These are phyloP conservation scores for Epicoccum sorghinum DNA, from an alignment of 2,329 filamentous ascomycete genomes.

Conservation along the genomic window DNA sequence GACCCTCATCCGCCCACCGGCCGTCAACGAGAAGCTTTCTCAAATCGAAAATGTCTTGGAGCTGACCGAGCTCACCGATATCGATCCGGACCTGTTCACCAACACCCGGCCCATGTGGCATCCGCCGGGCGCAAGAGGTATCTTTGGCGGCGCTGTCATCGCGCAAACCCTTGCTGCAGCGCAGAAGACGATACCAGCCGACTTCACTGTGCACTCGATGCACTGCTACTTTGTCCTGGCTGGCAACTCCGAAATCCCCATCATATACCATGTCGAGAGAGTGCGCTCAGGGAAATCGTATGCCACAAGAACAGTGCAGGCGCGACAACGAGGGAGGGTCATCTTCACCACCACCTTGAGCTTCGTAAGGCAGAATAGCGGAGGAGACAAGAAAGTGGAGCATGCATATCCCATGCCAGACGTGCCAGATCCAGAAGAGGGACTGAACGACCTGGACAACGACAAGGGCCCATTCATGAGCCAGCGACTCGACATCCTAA, in stretches of 20 bases:
- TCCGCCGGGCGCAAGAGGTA: slow-evolving; percentile 86
- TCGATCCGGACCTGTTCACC: slow-evolving; percentile 88
- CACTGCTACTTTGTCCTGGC: slow-evolving; percentile 99
- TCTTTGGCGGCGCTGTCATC: slow-evolving; percentile 92
- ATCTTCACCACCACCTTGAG: slow-evolving; percentile 97
- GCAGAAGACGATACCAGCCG: slow-evolving; percentile 79
- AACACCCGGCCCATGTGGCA: slow-evolving; percentile 93
- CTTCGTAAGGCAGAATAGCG: slow-evolving; percentile 73
- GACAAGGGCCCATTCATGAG: slow-evolving; percentile 62
- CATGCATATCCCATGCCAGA: slow-evolving; percentile 66
- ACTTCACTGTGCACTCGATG: slow-evolving; percentile 91
- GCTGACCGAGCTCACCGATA: slow-evolving; percentile 76
- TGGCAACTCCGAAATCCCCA: slow-evolving; percentile 81
- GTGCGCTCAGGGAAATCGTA: slow-evolving; percentile 90
- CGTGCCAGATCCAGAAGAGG: slow-evolving; percentile 53
- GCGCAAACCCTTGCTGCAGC: slow-evolving; percentile 89
- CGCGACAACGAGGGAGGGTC: slow-evolving; percentile 81
- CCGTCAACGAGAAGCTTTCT: slow-evolving; percentile 72
- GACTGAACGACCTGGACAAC: slow-evolving; percentile 43
- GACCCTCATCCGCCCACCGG: slow-evolving; percentile 77
- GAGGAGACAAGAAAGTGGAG: slow-evolving; percentile 62
- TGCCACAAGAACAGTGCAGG: slow-evolving; percentile 93
- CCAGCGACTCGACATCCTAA: slow-evolving; percentile 62
- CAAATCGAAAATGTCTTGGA: slow-evolving; percentile 90
- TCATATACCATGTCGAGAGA: slow-evolving; percentile 93